phyloP scores from a whole-genome alignment of 2,329 filamentous ascomycete genomes.

The Colletotrichum spaethianum region DNA sequence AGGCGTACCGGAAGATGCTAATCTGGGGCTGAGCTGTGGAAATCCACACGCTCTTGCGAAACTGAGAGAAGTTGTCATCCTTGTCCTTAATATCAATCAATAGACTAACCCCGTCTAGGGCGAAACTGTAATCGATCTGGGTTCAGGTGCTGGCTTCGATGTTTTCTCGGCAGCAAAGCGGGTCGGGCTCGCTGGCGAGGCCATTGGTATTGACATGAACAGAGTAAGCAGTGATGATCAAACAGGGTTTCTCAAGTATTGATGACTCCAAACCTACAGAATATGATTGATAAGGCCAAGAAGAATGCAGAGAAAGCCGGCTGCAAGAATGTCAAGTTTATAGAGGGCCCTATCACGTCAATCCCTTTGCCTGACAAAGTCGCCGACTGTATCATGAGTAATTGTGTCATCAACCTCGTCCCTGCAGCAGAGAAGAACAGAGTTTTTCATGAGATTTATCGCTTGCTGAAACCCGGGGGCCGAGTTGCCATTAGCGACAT shows the following conservation, averaged over 20 bases:
- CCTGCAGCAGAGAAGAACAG: constrained; percentile 64
- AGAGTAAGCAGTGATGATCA: constrained; percentile 54
- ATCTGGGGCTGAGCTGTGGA: constrained; percentile 68
- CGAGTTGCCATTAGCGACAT: constrained; percentile 74
- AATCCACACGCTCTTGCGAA: constrained; percentile 66
- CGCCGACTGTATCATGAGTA: constrained; percentile 72
- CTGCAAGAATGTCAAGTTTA: constrained; percentile 63
- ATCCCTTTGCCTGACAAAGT: constrained; percentile 59
- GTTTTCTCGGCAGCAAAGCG: constrained; percentile 67
- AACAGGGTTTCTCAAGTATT: background rate
- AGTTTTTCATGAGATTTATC: constrained; percentile 71
- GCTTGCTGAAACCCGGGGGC: constrained; percentile 70
- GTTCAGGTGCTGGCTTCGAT: constrained; percentile 71
- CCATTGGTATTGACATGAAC: constrained; percentile 73
- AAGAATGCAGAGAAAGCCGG: constrained; percentile 55
- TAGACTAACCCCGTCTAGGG: constrained; percentile 53
- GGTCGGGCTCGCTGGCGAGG: constrained; percentile 63
- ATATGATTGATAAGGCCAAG: constrained; percentile 68
- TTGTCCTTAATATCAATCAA: background rate
- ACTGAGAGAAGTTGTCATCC: constrained; percentile 55
- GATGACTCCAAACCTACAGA: constrained; percentile 50
- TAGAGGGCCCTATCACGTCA: constrained; percentile 65
- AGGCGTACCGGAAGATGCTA: constrained; percentile 61
- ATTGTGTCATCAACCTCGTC: constrained; percentile 75
- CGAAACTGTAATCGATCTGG: constrained; percentile 71